Evolutionary conservation across 2,329 filamentous ascomycete genomes (phyloP).

Genomic region (Pseudogymnoascus sp.): DNA sequence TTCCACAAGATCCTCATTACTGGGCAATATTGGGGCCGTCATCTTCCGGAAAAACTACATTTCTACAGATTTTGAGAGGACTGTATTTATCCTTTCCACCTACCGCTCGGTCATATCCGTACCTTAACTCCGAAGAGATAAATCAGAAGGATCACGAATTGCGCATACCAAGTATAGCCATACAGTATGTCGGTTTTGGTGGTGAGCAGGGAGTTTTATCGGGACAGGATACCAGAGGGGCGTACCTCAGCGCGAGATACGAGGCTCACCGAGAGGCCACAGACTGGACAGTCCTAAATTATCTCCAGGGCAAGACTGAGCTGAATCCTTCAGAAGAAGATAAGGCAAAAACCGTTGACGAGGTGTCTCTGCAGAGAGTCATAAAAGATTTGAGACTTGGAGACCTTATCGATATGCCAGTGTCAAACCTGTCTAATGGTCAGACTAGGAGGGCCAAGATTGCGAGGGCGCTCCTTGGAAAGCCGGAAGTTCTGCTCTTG

Average conservation of each 20-base stretch:
- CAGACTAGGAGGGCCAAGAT: conserved; percentile 83
- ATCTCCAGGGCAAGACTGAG: conserved; percentile 71
- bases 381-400: conserved; percentile 61
- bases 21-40: conserved; percentile 84
- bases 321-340: conserved; percentile 62
- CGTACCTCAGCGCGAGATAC: conserved; percentile 83
- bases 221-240: conserved; percentile 53
- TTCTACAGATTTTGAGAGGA: conserved; percentile 72
- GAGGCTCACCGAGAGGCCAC: conserved; percentile 80
- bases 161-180: conserved; percentile 55
- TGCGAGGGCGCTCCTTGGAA: conserved; percentile 70
- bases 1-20: conserved; percentile 43
- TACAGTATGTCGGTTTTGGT: conserved; percentile 88
- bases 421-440: conserved; percentile 87
- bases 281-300: conserved; percentile 78
- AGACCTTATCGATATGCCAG: conserved; percentile 66
- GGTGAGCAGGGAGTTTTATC: conserved; percentile 54
- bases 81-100: conserved; percentile 69
- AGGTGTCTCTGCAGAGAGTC: conserved; percentile 49
- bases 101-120: conserved; percentile 67
- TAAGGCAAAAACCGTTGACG: conserved; percentile 41
- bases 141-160: conserved; percentile 38
- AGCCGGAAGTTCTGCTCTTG: conserved; percentile 73
- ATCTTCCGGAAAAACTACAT: conserved; percentile 68
- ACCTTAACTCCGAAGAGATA: conserved; percentile 53